A percentile compares a stretch with the other conserved stretches of the same genome.
phyloP scores from a whole-genome alignment of 1,139 yeast species.

The Entelexis paramagnoliae region DNA sequence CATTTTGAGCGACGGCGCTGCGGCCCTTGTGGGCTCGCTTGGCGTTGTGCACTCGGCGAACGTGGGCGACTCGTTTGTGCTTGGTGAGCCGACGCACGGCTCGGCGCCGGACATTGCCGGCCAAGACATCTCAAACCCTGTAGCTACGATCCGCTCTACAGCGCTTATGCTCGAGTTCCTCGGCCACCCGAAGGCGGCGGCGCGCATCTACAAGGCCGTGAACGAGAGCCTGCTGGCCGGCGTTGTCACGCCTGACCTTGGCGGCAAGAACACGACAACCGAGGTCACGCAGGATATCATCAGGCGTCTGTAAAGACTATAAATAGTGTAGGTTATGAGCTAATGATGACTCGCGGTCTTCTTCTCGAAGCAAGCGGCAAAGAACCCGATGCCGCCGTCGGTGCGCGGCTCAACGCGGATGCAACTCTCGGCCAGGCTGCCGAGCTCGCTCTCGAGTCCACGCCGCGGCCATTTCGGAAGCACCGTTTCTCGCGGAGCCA shows the following conservation, averaged over 20 bases:
- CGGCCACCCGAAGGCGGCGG: constrained; percentile 85
- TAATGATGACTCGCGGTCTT: not conserved
- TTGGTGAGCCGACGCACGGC: constrained; percentile 99
- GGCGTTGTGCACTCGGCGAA: constrained; percentile 98
- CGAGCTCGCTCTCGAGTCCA: constrained; percentile 63
- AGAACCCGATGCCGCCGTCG: constrained; percentile 96
- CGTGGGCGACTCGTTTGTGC: constrained; percentile 90
- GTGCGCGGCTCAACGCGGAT: constrained; percentile 72
- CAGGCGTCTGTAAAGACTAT: constrained; percentile 35
- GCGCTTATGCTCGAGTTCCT: constrained; percentile 95
- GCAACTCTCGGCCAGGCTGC: constrained; percentile 47
- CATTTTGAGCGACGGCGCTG: constrained; percentile 95
- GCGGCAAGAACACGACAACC: constrained; percentile 78
- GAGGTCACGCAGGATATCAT: constrained; percentile 77
- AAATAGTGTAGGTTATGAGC: not conserved
- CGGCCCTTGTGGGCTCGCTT: constrained; percentile 93
- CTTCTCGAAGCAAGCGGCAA: constrained; percentile 69
- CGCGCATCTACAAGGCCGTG: constrained; percentile 84
- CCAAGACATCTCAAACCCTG: constrained; percentile 77
- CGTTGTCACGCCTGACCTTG: constrained; percentile 88
- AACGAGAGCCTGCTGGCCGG: constrained; percentile 84
- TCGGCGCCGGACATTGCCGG: constrained; percentile 99
- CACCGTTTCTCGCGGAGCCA: constrained; percentile 53
- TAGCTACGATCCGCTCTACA: constrained; percentile 94
- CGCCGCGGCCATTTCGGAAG: constrained; percentile 79